Evolutionary conservation across 495 filamentous ascomycete genomes (phyloP).

Genomic region (Penicillium longicatenatum): DNA sequence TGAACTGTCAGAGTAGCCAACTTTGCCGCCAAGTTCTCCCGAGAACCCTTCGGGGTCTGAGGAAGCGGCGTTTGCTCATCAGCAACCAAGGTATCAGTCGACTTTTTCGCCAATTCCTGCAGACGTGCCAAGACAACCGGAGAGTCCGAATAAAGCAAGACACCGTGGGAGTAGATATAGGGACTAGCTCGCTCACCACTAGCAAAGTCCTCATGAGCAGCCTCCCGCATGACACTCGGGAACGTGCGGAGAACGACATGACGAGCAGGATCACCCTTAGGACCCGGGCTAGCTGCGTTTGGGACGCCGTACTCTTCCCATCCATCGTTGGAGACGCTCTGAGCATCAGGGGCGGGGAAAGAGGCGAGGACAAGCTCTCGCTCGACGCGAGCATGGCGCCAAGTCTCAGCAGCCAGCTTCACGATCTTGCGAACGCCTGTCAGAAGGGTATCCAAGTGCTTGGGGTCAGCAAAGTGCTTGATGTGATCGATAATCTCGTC

Average conservation of each 20-base stretch:
- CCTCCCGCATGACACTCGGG: constrained; percentile 57
- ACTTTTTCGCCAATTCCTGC: constrained; percentile 49
- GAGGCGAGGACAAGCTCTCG: constrained; percentile 59
- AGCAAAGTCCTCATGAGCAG: constrained; percentile 55
- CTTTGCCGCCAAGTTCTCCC: constrained; percentile 7
- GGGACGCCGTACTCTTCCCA: constrained; percentile 49
- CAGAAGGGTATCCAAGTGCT: constrained; percentile 53
- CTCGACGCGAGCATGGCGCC: constrained; percentile 64
- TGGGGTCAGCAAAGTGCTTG: constrained; percentile 59
- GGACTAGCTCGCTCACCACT: constrained; percentile 40
- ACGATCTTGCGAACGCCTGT: constrained; percentile 58
- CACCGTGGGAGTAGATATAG: constrained; percentile 53
- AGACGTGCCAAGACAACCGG: constrained; percentile 51
- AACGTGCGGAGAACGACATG: constrained; percentile 55
- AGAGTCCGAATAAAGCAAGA: constrained; percentile 57
- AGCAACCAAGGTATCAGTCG: constrained; percentile 29
- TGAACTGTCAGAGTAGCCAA: constrained; percentile 16
- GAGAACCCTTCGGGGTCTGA: constrained; percentile 17
- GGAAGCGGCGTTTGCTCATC: constrained; percentile 21
- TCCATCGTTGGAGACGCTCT: constrained; percentile 39
- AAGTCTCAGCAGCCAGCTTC: constrained; percentile 65
- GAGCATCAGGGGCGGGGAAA: constrained; percentile 51
- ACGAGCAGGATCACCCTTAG: constrained; percentile 33
- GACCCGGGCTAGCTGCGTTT: constrained; percentile 21
- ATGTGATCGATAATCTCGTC: constrained; percentile 63